phyloP scores from a whole-genome alignment of 352 stramenopile species.

The Phytophthora megakarya region DNA sequence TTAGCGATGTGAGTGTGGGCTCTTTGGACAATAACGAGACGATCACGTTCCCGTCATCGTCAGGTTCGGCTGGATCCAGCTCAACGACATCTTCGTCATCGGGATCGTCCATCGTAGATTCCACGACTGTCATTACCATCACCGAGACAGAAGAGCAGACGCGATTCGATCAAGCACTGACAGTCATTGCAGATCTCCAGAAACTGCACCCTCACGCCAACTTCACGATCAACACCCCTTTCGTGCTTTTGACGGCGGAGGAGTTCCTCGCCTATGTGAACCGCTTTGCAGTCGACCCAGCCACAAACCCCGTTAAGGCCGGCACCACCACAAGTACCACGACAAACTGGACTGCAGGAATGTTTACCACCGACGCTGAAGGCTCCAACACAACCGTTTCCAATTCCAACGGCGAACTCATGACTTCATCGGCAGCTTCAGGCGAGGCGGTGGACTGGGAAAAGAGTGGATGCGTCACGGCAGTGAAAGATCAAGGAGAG shows the following conservation, averaged over 20 bases:
- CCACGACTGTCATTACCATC: conserved; percentile 16
- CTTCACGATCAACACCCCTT: conserved; percentile 67
- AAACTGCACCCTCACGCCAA: conserved; percentile 52
- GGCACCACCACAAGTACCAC: conserved; percentile 16
- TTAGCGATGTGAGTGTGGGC: conserved; percentile 4
- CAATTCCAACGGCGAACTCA: conserved; percentile 32
- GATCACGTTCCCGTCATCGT: conserved; percentile 18
- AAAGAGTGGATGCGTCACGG: conserved; percentile 72
- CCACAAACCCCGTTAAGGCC: conserved; percentile 21
- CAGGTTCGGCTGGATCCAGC: conserved; percentile 17
- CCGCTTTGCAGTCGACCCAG: conserved; percentile 42
- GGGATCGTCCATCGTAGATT: conserved; percentile 6
- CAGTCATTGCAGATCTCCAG: conserved; percentile 46
- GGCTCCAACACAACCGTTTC: conserved; percentile 8
- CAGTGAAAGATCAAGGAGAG: conserved; percentile 56
- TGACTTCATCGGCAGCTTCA: conserved; percentile 42
- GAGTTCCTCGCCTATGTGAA: conserved; percentile 68
- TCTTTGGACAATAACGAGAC: conserved; percentile 33
- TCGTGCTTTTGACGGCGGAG: conserved; percentile 57
- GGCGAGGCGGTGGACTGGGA: conserved; percentile 76
- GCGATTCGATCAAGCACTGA: conserved; percentile 51
- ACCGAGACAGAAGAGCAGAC: conserved; percentile 48
- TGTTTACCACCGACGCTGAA: conserved; percentile 37
- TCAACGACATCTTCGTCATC: conserved; percentile 15
- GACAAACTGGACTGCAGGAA: conserved; percentile 26